A percentile compares a stretch with the other conserved stretches of the same genome.
phyloP scores from a whole-genome alignment of 805 yeast species.

The Pichia membranifaciens region DNA sequence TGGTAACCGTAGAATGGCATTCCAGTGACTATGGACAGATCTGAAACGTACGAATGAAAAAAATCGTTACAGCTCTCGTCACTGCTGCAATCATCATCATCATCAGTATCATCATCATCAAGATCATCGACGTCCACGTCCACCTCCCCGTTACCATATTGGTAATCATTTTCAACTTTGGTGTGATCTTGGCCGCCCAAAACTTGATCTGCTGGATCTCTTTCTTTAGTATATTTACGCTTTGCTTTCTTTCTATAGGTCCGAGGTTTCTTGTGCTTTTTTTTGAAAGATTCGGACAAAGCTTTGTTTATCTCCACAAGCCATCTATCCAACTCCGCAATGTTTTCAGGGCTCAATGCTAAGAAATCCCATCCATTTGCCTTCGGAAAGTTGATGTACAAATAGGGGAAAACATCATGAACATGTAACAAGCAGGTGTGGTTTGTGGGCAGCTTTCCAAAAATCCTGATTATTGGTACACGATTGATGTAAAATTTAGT shows the following conservation, averaged over 20 bases:
- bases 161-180: neutral
- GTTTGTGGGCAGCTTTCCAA: conserved; percentile 62
- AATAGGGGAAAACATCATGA: conserved; percentile 81
- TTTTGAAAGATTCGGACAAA: conserved; percentile 1
- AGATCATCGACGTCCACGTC: no score
- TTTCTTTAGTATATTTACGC: conserved; percentile 14
- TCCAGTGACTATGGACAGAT: conserved; percentile 62
- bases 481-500: conserved; percentile 29
- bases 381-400: conserved; percentile 60
- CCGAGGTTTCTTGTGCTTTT: neutral
- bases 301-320: conserved; percentile 15
- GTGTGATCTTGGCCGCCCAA: neutral
- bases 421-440: conserved; percentile 61
- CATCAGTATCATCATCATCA: neutral
- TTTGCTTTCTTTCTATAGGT: conserved; percentile 11
- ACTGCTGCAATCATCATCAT: conserved; percentile 10
- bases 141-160: conserved; percentile 15
- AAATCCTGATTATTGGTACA: conserved; percentile 75
- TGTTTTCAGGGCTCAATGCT: conserved; percentile 31
- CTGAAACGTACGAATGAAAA: conserved; percentile 41
- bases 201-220: neutral
- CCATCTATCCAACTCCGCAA: conserved; percentile 12
- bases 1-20: conserved; percentile 82
- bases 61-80: neutral
- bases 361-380: conserved; percentile 18